These are phyloP conservation scores for Daldinia concentrica DNA, from an alignment of 495 filamentous ascomycete genomes.

Conservation along the genomic window DNA sequence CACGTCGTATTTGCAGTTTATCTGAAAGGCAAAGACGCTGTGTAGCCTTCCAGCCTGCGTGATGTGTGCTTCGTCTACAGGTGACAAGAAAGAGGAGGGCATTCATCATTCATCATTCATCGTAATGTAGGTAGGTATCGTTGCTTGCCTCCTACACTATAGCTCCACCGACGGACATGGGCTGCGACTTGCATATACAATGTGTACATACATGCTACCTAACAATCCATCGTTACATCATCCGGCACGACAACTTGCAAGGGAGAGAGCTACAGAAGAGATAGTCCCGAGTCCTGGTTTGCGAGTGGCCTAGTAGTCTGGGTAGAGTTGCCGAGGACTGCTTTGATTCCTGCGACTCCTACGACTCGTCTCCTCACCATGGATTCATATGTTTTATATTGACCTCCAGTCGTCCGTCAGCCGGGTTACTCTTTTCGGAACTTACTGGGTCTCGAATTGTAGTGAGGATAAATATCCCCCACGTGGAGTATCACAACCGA, in stretches of 20 bases:
- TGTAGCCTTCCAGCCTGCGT: slow-evolving; percentile 34
- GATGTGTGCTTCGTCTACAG: slow-evolving; percentile 17
- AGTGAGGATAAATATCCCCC: slow-evolving; percentile 33
- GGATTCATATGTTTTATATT: slow-evolving; percentile 44
- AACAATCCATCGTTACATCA: slow-evolving; percentile 42
- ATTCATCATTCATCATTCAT: not conserved
- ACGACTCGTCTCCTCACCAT: slow-evolving; percentile 29
- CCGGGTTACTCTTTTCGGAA: slow-evolving; percentile 35
- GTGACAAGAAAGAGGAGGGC: slow-evolving; percentile 7
- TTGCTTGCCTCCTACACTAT: slow-evolving; percentile 1
- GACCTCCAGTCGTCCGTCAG: slow-evolving; percentile 20
- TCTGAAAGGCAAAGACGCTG: slow-evolving; percentile 24
- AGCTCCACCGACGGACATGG: slow-evolving; percentile 22
- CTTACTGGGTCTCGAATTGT: slow-evolving; percentile 16
- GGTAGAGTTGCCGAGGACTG: slow-evolving; percentile 34
- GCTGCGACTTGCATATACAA: slow-evolving; percentile 20
- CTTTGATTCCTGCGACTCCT: slow-evolving; percentile 18
- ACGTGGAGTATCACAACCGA: slow-evolving; percentile 33
- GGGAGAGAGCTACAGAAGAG: slow-evolving; percentile 36
- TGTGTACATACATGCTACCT: slow-evolving; percentile 28
- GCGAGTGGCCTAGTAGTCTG: slow-evolving; percentile 1
- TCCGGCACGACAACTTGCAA: slow-evolving; percentile 34
- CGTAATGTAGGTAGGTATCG: slow-evolving; percentile 10
- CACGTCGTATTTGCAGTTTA: slow-evolving; percentile 37
- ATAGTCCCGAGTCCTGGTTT: slow-evolving; percentile 29